Conservation (phyloP, 2,329 filamentous ascomycete species). For the Coniella vitis region DNA sequence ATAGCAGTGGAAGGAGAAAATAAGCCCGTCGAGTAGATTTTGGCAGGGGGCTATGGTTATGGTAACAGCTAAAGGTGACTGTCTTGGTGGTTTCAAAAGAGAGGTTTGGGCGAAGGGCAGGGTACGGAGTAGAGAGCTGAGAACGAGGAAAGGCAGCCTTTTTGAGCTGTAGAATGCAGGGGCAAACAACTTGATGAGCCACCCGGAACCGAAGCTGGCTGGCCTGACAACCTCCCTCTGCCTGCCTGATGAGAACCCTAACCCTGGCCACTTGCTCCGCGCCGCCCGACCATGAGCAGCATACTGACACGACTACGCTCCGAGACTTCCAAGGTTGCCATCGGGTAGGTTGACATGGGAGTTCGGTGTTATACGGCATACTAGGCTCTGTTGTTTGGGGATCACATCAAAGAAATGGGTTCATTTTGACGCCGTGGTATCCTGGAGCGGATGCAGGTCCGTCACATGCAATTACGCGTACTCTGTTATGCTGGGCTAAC, state of each 20-base stretch:
- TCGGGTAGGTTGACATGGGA: too few species aligned
- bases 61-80: neutral
- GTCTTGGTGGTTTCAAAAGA: neutral
- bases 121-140: constrained; percentile 4
- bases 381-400: too few species aligned
- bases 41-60: neutral
- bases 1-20: neutral
- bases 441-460: too few species aligned
- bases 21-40: neutral
- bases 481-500: neutral
- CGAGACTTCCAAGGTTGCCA: too few species aligned
- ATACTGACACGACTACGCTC: too few species aligned
- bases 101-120: neutral
- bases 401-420: too few species aligned
- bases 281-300: too few species aligned
- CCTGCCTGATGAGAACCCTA: neutral
- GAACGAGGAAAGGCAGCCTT: neutral
- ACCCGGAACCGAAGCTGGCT: neutral
- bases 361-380: too few species aligned
- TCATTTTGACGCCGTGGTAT: too few species aligned
- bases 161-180: neutral
- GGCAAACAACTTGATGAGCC: neutral
- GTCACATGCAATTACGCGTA: constrained; percentile 1
- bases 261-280: too few species aligned
- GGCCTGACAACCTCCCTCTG: neutral